phyloP scores from a whole-genome alignment of 1,284 basidiomycete genomes.

The Trametes pubescens region DNA sequence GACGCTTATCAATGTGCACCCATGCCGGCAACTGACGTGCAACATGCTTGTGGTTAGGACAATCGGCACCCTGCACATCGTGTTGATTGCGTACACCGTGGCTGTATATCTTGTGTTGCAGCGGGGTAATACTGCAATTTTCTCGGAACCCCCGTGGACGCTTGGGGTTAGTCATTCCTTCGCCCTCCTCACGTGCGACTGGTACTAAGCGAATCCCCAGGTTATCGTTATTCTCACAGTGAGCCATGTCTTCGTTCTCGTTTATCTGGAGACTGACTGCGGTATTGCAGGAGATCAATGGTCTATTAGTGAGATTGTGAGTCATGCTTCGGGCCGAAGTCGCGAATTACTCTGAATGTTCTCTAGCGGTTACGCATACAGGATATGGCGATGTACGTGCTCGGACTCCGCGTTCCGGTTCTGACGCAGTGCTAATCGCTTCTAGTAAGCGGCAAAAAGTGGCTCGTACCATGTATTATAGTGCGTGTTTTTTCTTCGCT shows the following conservation, averaged over 20 bases:
- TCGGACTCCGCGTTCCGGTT: background rate
- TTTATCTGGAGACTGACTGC: background rate
- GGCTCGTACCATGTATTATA: slow-evolving; percentile 14
- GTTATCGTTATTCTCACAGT: slow-evolving; percentile 22
- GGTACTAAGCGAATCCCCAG: slow-evolving; percentile 1
- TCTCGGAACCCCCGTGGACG: slow-evolving; percentile 8
- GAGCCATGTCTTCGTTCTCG: background rate
- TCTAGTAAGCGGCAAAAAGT: slow-evolving; percentile 19
- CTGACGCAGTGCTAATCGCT: background rate
- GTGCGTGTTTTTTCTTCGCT: background rate
- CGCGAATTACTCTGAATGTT: background rate
- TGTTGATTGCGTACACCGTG: slow-evolving; percentile 1
- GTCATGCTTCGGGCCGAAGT: background rate
- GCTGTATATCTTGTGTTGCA: slow-evolving; percentile 7
- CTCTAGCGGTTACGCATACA: slow-evolving; percentile 27
- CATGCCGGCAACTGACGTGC: background rate
- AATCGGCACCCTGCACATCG: slow-evolving; percentile 14
- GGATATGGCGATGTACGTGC: slow-evolving; percentile 26
- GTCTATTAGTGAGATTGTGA: slow-evolving; percentile 19
- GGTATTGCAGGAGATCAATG: slow-evolving; percentile 20
- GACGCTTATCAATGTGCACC: background rate
- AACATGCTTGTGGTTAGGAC: background rate
- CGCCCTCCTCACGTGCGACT: background rate
- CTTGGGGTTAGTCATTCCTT: slow-evolving; percentile 14
- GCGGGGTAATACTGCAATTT: slow-evolving; percentile 8